Evolutionary conservation across 768 basidiomycete species (phyloP), one percentile per base, ranked within the genome.

Genomic region (Dioszegia crocea): DNA sequence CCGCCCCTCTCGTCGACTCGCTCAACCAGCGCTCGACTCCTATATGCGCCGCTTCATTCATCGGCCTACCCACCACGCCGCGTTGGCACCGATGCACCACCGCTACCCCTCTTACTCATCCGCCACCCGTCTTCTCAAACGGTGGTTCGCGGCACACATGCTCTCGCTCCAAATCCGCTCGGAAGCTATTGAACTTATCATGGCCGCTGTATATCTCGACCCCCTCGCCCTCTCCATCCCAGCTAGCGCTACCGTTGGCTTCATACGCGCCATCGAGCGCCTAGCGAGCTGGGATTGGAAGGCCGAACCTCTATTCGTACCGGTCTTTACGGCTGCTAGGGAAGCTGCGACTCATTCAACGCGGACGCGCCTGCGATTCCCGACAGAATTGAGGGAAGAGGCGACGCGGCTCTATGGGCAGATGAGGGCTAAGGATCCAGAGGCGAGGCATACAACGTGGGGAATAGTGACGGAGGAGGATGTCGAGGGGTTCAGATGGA

Each of bases 61-160:
- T 62, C 82, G 82, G 0, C 91, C 94, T 1, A 78, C 84, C 31
- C 94, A 98, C 67, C 96, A 99, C 70, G 82, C 87, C 0, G 88
- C 88, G 0, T 80, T 97, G 45, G 83, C 86, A 0, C 83, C 87
- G 2, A 79, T 97, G 19, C 86, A 85, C 49, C 91, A 97, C 75
- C 85, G 84, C 46, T 87, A 84, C 68, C 76, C 84, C 0, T 88
- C 91, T 11, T 96, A 85, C 76, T 82, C 90, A 2, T 85, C 87
- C 9, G 91, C 93, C 0, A 88, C 89, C 16, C 82, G 96, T 38
- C 81, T 98, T 16, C 83, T 89, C 50, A 94, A 97, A 79, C 83
- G 94, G 41, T 99, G 96, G 96, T 80, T 98, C 54, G 85, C 88
- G 0, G 80, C 87, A 6, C 96, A 99, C 72, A 82, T 96, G 57